Conservation (phyloP, 768 basidiomycete species). For the Glaciozyma martinii region DNA sequence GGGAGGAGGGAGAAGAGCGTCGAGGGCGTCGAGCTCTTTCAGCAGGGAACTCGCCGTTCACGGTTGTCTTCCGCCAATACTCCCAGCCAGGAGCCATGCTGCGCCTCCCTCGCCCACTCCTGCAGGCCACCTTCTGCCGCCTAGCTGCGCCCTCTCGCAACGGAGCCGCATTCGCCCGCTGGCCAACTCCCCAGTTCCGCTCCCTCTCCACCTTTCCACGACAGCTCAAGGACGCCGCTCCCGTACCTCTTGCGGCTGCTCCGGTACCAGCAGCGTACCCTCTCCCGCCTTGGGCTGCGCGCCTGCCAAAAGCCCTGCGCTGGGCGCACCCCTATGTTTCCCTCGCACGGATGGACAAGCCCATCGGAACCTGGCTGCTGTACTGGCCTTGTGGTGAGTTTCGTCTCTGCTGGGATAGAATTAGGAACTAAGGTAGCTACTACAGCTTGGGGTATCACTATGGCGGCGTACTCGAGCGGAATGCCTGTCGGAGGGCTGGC, state of each 20-base stretch:
- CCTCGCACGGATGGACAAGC: slow-evolving; percentile 85
- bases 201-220: not conserved
- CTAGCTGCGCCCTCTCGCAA: too few species aligned
- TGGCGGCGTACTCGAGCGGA: slow-evolving; percentile 76
- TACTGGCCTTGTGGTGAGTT: slow-evolving; percentile 84
- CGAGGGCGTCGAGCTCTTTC: too few species aligned
- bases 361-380: slow-evolving; percentile 82
- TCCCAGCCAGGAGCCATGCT: not conserved
- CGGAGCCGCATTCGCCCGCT: not conserved
- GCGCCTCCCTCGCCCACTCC: not conserved
- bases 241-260: not conserved
- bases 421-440: not conserved
- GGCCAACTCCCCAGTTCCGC: not conserved
- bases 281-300: slow-evolving; percentile 16
- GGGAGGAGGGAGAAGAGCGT: too few species aligned
- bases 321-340: slow-evolving; percentile 61
- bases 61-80: too few species aligned
- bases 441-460: slow-evolving; percentile 93
- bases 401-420: not conserved
- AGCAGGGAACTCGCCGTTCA: too few species aligned
- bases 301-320: slow-evolving; percentile 1
- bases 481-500: slow-evolving; percentile 60
- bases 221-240: not conserved
- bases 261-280: not conserved
- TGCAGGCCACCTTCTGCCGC: not conserved